Evolutionary conservation across 371 early-diverging fungal species (phyloP).

Genomic region (Zychaea mexicana): DNA sequence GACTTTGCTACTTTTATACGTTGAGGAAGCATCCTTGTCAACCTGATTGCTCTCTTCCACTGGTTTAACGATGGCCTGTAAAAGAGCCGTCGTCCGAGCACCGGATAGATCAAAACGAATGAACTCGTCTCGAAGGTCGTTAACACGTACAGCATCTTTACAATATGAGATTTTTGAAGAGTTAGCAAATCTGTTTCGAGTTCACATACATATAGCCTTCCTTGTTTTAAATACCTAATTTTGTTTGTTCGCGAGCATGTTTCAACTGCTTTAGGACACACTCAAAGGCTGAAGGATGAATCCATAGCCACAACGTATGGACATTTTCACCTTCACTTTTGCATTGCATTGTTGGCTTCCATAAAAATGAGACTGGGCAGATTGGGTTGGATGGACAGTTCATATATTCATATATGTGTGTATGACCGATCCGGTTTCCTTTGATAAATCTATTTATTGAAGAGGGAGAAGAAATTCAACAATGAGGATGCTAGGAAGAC

Average conservation of each 20-base stretch:
- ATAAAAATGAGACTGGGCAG: slow-evolving; percentile 67
- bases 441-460: slow-evolving; percentile 56
- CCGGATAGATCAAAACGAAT: slow-evolving; percentile 78
- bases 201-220: too few relatives aligned
- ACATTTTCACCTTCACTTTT: slow-evolving; percentile 19
- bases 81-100: slow-evolving; percentile 73
- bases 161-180: too few relatives aligned
- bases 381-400: slow-evolving; percentile 63
- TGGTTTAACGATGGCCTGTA: slow-evolving; percentile 59
- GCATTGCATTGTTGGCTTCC: slow-evolving; percentile 48
- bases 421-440: slow-evolving; percentile 64
- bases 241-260: neutral
- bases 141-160: slow-evolving; percentile 18
- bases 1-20: slow-evolving; percentile 12
- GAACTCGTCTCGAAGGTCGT: slow-evolving; percentile 46
- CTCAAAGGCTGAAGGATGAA: slow-evolving; percentile 64
- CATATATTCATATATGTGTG: slow-evolving; percentile 51
- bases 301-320: slow-evolving; percentile 64
- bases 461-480: neutral
- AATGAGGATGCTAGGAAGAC: too few relatives aligned
- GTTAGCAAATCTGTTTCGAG: neutral
- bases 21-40: neutral
- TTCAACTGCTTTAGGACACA: slow-evolving; percentile 22
- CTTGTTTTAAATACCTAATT: neutral
- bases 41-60: slow-evolving; percentile 6